phyloP scores from a whole-genome alignment of 441 rosid genomes.

The Gossypium gossypioides region DNA sequence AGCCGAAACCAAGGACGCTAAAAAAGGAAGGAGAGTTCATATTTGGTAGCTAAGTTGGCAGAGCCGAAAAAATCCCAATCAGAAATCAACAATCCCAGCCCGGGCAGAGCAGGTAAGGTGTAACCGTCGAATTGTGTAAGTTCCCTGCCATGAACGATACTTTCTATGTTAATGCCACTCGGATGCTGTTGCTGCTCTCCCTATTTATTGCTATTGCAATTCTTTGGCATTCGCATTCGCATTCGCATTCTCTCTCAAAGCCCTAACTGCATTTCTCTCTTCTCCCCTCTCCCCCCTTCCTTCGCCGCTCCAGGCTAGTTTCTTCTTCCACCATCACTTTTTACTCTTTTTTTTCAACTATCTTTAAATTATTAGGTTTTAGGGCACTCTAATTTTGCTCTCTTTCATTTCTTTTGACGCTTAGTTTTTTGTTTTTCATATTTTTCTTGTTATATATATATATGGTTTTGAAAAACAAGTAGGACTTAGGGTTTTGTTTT shows the following conservation, averaged over 20 bases:
- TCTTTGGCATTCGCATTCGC: conserved; percentile 15
- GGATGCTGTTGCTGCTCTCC: conserved; percentile 4
- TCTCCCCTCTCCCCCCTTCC: neutral
- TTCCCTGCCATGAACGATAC: conserved; percentile 16
- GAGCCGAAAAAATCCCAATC: neutral
- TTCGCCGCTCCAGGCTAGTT: conserved; percentile 19
- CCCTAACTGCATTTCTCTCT: conserved; percentile 12
- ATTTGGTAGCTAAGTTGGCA: neutral
- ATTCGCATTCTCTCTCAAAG: neutral
- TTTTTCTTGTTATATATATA: neutral
- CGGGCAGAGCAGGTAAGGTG: neutral
- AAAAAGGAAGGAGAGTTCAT: neutral
- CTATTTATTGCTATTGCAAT: conserved; percentile 3
- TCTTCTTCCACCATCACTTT: neutral
- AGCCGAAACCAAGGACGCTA: neutral
- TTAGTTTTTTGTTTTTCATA: neutral
- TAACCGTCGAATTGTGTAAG: neutral
- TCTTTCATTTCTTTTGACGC: neutral
- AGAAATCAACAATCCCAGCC: neutral
- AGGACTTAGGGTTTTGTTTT: conserved; percentile 15
- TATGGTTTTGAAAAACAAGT: neutral
- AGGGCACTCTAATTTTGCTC: neutral
- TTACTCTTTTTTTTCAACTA: neutral
- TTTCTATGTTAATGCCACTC: conserved; percentile 11
- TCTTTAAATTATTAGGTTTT: neutral